Evolutionary conservation across 441 rosid species (phyloP), one percentile per base, ranked within the genome.

Genomic region (Aquilaria agallochum): DNA sequence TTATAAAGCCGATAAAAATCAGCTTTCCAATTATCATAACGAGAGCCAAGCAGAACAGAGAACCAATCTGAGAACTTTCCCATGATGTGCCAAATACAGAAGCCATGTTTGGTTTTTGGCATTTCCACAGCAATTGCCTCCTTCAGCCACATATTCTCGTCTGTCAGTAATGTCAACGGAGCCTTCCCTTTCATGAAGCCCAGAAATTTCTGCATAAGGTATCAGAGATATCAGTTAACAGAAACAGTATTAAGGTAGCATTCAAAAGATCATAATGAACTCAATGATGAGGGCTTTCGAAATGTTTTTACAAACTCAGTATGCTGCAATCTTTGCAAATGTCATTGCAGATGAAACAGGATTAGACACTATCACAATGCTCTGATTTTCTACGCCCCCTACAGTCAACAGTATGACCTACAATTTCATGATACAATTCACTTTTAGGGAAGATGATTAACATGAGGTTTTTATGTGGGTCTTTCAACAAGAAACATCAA

Each of bases 141-240:
- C 70, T 85, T 85, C 61, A 85, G 70, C 86, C 86, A 80, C 74
- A 76, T 74, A 60, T 80, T 85, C 66, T 78, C 86, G 76, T 83
- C 86, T 31, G 86, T 83, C 69, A 77, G 61, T 34, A 85, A 46
- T 31, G 91, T 80, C 63, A 68, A 73, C 0, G 86, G 88, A 67
- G 80, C 74, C 75, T 85, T 85, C 58, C 86, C 83, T 46, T 83
- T 74, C 88, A 83, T 74, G 70, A 79, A 80, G 48, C 66, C 70
- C 77, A 83, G 55, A 67, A 83, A 85, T 31, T 78, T 78, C 91
- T 80, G 80, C 44, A 71, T 9, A 75, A 31, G 5, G 57, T 45
- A 70, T 62, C 7, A 65, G 46, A 31, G 50, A 12, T 53, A 15
- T 12, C 50, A 66, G 53, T 44, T 59, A 50, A 33, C n/a, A 27